Evolutionary conservation across 1,139 yeast species (phyloP).

Genomic region (Candida tetrigidarum): DNA sequence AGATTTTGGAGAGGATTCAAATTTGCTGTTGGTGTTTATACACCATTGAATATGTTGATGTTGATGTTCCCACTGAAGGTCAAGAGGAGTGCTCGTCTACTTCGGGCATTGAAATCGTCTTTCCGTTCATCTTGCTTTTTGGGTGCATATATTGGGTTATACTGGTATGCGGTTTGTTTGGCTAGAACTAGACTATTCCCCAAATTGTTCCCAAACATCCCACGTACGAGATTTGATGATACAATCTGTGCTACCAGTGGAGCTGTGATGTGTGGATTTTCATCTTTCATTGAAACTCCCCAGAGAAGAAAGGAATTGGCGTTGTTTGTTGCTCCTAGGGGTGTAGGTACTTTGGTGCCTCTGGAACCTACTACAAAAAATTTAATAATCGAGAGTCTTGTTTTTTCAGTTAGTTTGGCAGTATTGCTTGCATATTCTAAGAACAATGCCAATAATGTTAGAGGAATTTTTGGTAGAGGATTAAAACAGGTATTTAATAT

Average conservation of each 20-base stretch:
- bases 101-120: slow-evolving; percentile 28
- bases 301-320: slow-evolving; percentile 45
- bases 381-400: slow-evolving; percentile 31
- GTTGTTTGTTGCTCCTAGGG: slow-evolving; percentile 43
- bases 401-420: slow-evolving; percentile 39
- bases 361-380: slow-evolving; percentile 29
- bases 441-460: slow-evolving; percentile 30
- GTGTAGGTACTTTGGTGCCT: slow-evolving; percentile 38
- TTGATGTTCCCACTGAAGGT: slow-evolving; percentile 30
- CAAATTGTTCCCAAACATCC: slow-evolving; percentile 31
- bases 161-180: slow-evolving; percentile 45
- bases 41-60: slow-evolving; percentile 35
- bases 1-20: slow-evolving; percentile 38
- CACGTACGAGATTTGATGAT: slow-evolving; percentile 32
- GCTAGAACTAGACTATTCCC: slow-evolving; percentile 36
- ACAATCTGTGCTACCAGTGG: slow-evolving; percentile 36
- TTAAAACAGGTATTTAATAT: slow-evolving; percentile 24
- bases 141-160: slow-evolving; percentile 35
- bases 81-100: slow-evolving; percentile 22
- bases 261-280: slow-evolving; percentile 36
- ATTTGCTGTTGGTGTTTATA: slow-evolving; percentile 39
- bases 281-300: slow-evolving; percentile 36
- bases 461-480: slow-evolving; percentile 43
- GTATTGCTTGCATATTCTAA: slow-evolving; percentile 37
- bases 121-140: slow-evolving; percentile 37